A percentile compares a stretch with the other conserved stretches of the same genome.
These are phyloP conservation scores for Populus ilicifolia DNA, from an alignment of 345 rosid species.

Conservation along the genomic window DNA sequence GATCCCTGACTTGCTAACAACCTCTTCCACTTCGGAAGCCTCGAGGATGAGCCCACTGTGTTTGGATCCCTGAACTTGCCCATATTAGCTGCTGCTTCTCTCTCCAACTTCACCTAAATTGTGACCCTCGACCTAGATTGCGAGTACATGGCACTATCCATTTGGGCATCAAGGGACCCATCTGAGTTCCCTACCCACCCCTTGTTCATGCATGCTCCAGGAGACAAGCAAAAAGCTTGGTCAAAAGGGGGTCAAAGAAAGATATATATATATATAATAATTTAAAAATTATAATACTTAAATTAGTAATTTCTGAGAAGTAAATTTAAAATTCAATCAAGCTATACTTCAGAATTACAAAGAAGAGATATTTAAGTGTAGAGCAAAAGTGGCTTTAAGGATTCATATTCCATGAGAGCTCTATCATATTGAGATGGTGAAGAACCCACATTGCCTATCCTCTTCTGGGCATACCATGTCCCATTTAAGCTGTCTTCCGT, in stretches of 20 bases:
- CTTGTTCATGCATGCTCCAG: slow-evolving; percentile 48
- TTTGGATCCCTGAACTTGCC: slow-evolving; percentile 66
- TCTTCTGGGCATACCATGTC: slow-evolving; percentile 47
- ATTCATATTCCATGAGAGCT: slow-evolving; percentile 5
- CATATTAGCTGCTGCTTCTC: slow-evolving; percentile 32
- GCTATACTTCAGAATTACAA: too few species aligned
- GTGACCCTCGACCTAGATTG: slow-evolving; percentile 40
- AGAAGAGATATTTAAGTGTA: slow-evolving; percentile 4
- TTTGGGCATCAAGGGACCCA: slow-evolving; percentile 33
- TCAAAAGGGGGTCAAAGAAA: slow-evolving; percentile 45
- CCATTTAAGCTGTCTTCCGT: slow-evolving; percentile 59
- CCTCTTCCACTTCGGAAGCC: slow-evolving; percentile 13
- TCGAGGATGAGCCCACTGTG: slow-evolving; percentile 9
- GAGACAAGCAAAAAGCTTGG: slow-evolving; percentile 30
- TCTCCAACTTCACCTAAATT: slow-evolving; percentile 28
- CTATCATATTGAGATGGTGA: slow-evolving; percentile 26
- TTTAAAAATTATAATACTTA: too few species aligned
- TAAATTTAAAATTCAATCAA: too few species aligned
- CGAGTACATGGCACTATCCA: slow-evolving; percentile 30
- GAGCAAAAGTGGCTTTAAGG: slow-evolving; percentile 24
- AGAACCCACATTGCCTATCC: slow-evolving; percentile 52
- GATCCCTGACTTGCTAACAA: slow-evolving; percentile 16
- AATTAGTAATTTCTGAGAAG: fast-evolving
- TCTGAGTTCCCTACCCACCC: slow-evolving; percentile 5
- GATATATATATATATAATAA: background rate